Base-by-base conservation (phyloP, 805 yeast species). In the Grigorovia humatica region DNA sequence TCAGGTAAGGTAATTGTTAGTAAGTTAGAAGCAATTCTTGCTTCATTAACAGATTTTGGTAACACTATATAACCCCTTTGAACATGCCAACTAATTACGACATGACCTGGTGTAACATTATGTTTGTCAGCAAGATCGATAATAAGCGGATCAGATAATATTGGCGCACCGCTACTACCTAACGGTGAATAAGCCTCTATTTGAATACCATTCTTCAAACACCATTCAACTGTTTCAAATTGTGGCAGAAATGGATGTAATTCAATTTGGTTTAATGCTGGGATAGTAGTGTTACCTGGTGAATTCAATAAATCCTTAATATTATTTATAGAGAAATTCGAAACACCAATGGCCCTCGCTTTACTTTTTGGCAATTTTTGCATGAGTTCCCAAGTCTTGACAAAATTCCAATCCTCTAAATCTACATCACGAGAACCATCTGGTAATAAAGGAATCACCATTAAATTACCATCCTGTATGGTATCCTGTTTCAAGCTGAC, bases 121-220 rank as follows among this genome's bases (percentile, higher is more conserved):
- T 60, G 51, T 54, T 72, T 74, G 45, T 74, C 63, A 11, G 83
- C 80, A 41, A 81, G 59, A 6, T 67, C 67, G 2, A 60, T 53
- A 18, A 82, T 60, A 5, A 69, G 63, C 27, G 69, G 72, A 57
- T 81, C 75, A 29, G 67, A 62, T 53, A 79, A 66, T 15, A 80
- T 57, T 13, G 85, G 82, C 9, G 82, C 75, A 52, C 74, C 77
- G 7, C 71, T 67, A 32, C 83, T 75, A 9, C 89, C 91, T 58
- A 87, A 72, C 27, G 95, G 93, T 32, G 88, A 81, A 69, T 85
- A 88, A 9, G 95, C 95, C 65, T 83, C 83, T 51, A 83, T 65
- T 38, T 72, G 64, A 54, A 83, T 81, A 54, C 74, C 78, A 55
- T 84, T 72, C 38, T 67, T 62, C 51, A 73, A 69, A 66, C 81